Percentiles rank a stretch among this genome's conserved stretches.
Evolutionary conservation across 2,329 filamentous ascomycete genomes (phyloP).

Genomic region (Colletotrichum musae): DNA sequence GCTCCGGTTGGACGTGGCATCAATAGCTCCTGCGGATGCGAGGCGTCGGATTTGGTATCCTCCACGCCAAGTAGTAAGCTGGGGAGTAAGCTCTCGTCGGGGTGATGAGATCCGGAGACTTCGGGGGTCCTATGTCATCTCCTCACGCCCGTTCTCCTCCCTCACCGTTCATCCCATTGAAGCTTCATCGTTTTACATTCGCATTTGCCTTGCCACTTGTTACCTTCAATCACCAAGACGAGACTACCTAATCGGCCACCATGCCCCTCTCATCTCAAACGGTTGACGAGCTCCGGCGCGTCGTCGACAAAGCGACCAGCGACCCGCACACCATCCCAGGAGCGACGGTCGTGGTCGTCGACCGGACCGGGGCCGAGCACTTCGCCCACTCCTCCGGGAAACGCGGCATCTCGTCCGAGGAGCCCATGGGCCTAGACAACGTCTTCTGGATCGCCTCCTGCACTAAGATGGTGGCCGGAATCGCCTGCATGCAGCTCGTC

Average conservation of each 20-base stretch:
- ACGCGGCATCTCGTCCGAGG: slow-evolving; percentile 56
- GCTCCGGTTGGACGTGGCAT: neutral
- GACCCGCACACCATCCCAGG: slow-evolving; percentile 59
- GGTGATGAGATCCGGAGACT: neutral
- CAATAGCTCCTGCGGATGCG: neutral
- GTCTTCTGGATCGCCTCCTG: slow-evolving; percentile 73
- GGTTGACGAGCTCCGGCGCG: slow-evolving; percentile 34
- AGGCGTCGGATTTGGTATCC: no score
- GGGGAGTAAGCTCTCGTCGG: neutral
- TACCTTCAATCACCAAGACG: neutral
- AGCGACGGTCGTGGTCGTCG: slow-evolving; percentile 61
- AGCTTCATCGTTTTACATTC: neutral
- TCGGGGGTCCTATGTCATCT: neutral
- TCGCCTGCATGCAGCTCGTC: slow-evolving; percentile 71
- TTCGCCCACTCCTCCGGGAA: slow-evolving; percentile 65
- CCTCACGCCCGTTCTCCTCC: neutral
- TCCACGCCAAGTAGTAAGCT: neutral
- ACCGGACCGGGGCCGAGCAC: slow-evolving; percentile 61
- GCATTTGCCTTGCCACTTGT: neutral
- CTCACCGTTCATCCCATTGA: slow-evolving; percentile 16
- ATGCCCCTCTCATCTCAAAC: slow-evolving; percentile 36
- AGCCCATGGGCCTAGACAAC: slow-evolving; percentile 72
- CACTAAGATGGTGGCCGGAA: slow-evolving; percentile 68
- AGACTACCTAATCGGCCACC: neutral
- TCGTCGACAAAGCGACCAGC: slow-evolving; percentile 56